Conservation (phyloP, 2,329 filamentous ascomycete genomes). For the Akanthomyces muscarius region DNA sequence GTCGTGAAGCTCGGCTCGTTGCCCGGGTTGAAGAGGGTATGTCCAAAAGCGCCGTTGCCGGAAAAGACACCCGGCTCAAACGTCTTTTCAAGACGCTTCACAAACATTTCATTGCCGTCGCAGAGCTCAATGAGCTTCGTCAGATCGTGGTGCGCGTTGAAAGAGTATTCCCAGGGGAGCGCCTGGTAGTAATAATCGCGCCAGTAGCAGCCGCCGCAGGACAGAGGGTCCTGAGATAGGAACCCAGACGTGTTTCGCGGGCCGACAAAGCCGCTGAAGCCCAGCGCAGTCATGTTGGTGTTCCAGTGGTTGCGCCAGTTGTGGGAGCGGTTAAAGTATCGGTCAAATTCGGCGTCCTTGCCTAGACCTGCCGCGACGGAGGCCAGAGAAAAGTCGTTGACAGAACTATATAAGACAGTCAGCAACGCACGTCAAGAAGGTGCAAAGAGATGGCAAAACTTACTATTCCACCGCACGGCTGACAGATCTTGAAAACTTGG, state of each 20-base stretch:
- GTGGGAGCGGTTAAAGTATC: slow-evolving; percentile 58
- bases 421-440: not conserved
- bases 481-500: slow-evolving; percentile 56
- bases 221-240: slow-evolving; percentile 51
- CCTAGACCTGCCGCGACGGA: slow-evolving; percentile 60
- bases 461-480: slow-evolving; percentile 63
- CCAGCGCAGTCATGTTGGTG: slow-evolving; percentile 49
- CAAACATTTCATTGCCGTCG: slow-evolving; percentile 54
- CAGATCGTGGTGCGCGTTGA: slow-evolving; percentile 66
- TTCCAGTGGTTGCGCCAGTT: slow-evolving; percentile 76
- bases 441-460: slow-evolving; percentile 18
- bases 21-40: slow-evolving; percentile 62
- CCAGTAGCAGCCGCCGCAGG: slow-evolving; percentile 65
- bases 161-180: slow-evolving; percentile 61
- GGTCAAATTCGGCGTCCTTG: slow-evolving; percentile 46
- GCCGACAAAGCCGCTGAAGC: slow-evolving; percentile 63
- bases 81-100: slow-evolving; percentile 55
- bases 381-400: slow-evolving; percentile 65
- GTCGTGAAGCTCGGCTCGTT: slow-evolving; percentile 66
- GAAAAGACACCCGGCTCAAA: slow-evolving; percentile 48
- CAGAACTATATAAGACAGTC: slow-evolving; percentile 33
- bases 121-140: slow-evolving; percentile 47
- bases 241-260: slow-evolving; percentile 54
- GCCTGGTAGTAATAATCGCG: slow-evolving; percentile 55
- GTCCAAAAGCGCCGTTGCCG: slow-evolving; percentile 41